Evolutionary conservation across 805 yeast genomes (phyloP).

Genomic region (Wickerhamomyces tratensis): DNA sequence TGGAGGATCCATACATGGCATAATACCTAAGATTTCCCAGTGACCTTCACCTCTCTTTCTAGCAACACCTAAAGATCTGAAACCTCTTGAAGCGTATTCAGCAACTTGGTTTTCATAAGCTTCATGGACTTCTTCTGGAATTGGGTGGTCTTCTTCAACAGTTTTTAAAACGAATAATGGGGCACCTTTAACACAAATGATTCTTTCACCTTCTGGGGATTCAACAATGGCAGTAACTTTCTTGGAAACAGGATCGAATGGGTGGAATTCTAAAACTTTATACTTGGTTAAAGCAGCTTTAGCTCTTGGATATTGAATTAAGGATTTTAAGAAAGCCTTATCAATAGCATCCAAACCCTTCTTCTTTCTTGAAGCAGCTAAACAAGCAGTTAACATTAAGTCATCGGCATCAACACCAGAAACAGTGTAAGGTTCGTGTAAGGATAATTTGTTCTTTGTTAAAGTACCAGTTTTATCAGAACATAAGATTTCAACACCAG

Average conservation of each 20-base stretch:
- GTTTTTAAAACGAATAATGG: constrained; percentile 95
- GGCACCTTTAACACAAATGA: constrained; percentile 96
- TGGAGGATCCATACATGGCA: constrained; percentile 99
- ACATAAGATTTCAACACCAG: constrained; percentile 96
- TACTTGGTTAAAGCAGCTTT: constrained; percentile 87
- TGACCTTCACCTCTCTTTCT: constrained; percentile 98
- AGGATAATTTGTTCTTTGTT: constrained; percentile 92
- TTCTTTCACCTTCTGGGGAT: constrained; percentile 93
- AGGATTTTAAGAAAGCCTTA: constrained; percentile 90
- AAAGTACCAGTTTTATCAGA: constrained; percentile 98
- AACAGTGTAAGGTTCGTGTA: constrained; percentile 96
- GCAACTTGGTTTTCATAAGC: constrained; percentile 96
- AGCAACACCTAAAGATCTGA: constrained; percentile 97
- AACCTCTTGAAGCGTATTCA: constrained; percentile 96
- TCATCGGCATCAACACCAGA: constrained; percentile 96
- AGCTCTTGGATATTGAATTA: constrained; percentile 83
- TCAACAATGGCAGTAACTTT: constrained; percentile 92
- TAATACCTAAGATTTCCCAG: constrained; percentile 96
- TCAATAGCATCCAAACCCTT: constrained; percentile 98
- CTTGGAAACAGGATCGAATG: constrained; percentile 96
- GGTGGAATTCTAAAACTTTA: constrained; percentile 93
- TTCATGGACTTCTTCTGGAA: constrained; percentile 88
- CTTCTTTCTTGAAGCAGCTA: constrained; percentile 96
- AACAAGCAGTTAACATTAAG: constrained; percentile 93
- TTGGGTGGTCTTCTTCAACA: constrained; percentile 95